phyloP scores from a whole-genome alignment of 805 yeast genomes.

The Saturnispora quitensis region DNA sequence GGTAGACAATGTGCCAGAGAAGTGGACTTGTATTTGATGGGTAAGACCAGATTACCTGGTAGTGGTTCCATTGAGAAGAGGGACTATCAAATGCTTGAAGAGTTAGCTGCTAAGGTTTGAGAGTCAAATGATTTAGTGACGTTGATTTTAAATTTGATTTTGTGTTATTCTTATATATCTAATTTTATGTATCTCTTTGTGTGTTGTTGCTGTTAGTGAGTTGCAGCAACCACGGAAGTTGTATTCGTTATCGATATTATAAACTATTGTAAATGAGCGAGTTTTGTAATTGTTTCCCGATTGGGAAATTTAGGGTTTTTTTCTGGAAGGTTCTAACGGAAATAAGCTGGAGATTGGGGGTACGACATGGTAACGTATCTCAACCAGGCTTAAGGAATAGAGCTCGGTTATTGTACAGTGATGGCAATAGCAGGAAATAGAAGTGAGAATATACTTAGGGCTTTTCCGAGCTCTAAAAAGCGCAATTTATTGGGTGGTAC shows the following conservation, averaged over 20 bases:
- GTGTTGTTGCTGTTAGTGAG: background rate
- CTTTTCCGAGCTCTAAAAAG: background rate
- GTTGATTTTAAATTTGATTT: background rate
- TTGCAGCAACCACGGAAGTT: background rate
- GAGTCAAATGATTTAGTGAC: background rate
- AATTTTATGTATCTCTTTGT: background rate
- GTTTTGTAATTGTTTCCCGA: background rate
- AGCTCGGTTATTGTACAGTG: background rate
- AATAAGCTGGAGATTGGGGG: background rate
- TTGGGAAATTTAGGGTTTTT: background rate
- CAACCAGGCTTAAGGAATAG: background rate
- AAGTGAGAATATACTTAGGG: background rate
- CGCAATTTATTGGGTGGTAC: background rate
- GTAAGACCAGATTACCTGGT: conserved; percentile 78
- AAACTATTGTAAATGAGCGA: background rate
- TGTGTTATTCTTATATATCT: background rate
- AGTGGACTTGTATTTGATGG: conserved; percentile 74
- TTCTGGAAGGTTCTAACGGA: background rate
- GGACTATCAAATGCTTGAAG: conserved; percentile 67
- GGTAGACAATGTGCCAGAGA: conserved; percentile 98
- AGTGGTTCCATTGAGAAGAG: conserved; percentile 89
- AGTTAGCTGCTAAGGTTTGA: conserved; percentile 55
- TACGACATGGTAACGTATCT: background rate
- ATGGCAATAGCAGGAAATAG: background rate
- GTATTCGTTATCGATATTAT: background rate